Evolutionary conservation across 371 early-diverging fungal genomes (phyloP).

Genomic region (Phascolomyces articulosus): DNA sequence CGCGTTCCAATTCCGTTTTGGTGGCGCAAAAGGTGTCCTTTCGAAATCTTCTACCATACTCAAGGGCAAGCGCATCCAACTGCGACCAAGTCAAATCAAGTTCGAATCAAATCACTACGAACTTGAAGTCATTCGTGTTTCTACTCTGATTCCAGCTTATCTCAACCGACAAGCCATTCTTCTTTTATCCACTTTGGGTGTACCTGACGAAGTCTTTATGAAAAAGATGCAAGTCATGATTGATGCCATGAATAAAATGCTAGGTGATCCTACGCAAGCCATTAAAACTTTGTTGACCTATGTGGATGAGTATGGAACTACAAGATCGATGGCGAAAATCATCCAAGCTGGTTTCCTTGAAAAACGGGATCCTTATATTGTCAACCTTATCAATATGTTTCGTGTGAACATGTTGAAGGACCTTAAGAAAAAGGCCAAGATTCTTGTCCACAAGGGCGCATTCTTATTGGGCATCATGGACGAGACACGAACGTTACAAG

Average conservation of each 20-base stretch:
- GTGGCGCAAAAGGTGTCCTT: slow-evolving; percentile 83
- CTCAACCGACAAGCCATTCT: slow-evolving; percentile 80
- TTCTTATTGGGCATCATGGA: slow-evolving; percentile 82
- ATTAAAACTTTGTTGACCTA: slow-evolving; percentile 49
- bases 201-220: slow-evolving; percentile 59
- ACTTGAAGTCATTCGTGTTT: slow-evolving; percentile 67
- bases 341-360: slow-evolving; percentile 64
- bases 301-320: slow-evolving; percentile 60
- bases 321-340: slow-evolving; percentile 51
- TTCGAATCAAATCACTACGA: slow-evolving; percentile 63
- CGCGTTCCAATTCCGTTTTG: slow-evolving; percentile 84
- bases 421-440: slow-evolving; percentile 70
- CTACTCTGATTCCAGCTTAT: slow-evolving; percentile 59
- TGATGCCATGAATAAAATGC: slow-evolving; percentile 44
- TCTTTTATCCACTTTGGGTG: slow-evolving; percentile 65
- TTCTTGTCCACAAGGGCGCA: slow-evolving; percentile 70
- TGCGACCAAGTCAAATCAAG: slow-evolving; percentile 74
- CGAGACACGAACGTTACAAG: slow-evolving; percentile 67
- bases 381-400: slow-evolving; percentile 59
- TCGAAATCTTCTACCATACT: slow-evolving; percentile 27
- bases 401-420: slow-evolving; percentile 61
- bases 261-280: slow-evolving; percentile 48
- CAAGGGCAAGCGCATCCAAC: slow-evolving; percentile 34
- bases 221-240: slow-evolving; percentile 52
- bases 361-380: slow-evolving; percentile 57